These are phyloP conservation scores for Chromosphaera perkinsii DNA, from an alignment of 208 protist species.

Conservation along the genomic window DNA sequence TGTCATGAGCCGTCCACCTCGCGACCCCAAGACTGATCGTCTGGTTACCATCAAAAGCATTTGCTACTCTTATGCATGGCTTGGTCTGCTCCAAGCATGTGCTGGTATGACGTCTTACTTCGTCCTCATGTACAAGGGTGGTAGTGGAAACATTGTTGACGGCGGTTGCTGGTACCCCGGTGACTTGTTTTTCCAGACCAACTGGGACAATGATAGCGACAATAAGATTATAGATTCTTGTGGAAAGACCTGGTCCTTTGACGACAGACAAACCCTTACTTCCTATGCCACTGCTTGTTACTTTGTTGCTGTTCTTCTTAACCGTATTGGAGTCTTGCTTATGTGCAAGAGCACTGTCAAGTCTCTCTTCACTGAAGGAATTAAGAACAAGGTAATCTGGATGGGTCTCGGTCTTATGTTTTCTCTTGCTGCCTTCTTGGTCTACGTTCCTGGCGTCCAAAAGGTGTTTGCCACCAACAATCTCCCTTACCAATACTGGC, in stretches of 20 bases:
- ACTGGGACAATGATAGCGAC: not conserved
- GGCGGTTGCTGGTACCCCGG: not conserved
- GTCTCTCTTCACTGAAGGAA: conserved; percentile 26
- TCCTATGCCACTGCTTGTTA: conserved; percentile 9
- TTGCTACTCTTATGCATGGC: conserved; percentile 17
- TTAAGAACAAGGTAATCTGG: conserved; percentile 8
- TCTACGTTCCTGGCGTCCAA: conserved; percentile 19
- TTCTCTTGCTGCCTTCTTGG: conserved; percentile 6
- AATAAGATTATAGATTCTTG: conserved; percentile 9
- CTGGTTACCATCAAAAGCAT: not conserved
- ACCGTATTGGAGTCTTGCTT: not conserved
- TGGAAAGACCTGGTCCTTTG: conserved; percentile 13
- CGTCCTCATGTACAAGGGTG: conserved; percentile 1
- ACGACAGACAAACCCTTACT: conserved; percentile 7
- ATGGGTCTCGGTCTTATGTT: conserved; percentile 7
- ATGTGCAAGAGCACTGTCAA: not conserved
- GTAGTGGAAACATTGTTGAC: not conserved
- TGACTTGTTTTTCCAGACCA: not conserved
- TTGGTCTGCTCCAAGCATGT: conserved; percentile 8
- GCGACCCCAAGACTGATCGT: conserved; percentile 7
- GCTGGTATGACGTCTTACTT: conserved; percentile 20
- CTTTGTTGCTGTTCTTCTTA: conserved; percentile 23
- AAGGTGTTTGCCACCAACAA: conserved; percentile 6
- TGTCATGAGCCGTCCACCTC: conserved; percentile 65
- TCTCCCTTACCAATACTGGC: conserved; percentile 10